A percentile compares a stretch with the other conserved stretches of the same genome.
Conservation (phyloP, 78 protist species). For the Planoprotostelium fungivorum region DNA sequence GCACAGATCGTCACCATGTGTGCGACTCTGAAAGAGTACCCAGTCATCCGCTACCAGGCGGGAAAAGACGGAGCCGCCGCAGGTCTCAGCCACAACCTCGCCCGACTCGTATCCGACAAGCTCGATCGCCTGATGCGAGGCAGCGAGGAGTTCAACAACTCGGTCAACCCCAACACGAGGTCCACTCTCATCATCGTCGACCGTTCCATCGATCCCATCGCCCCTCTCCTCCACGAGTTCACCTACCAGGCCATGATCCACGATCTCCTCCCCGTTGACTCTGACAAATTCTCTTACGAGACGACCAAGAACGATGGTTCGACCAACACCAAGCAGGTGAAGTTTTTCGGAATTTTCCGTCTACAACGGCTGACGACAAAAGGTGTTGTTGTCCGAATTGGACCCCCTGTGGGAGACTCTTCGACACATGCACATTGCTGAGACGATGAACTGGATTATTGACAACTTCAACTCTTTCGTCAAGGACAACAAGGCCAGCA, state of each 20-base stretch:
- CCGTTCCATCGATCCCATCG: slow-evolving; percentile 68
- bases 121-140: background rate
- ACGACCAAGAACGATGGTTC: slow-evolving; percentile 10
- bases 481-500: slow-evolving; percentile 31
- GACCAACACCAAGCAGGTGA: slow-evolving; percentile 29
- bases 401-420: slow-evolving; percentile 69
- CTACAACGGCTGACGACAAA: too few relatives aligned
- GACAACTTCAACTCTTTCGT: slow-evolving; percentile 58
- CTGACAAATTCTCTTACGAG: slow-evolving; percentile 48
- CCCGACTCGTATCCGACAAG: background rate
- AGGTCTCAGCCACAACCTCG: background rate
- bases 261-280: slow-evolving; percentile 61
- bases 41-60: slow-evolving; percentile 40
- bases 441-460: slow-evolving; percentile 37
- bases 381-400: slow-evolving; percentile 55
- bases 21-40: slow-evolving; percentile 52
- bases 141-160: slow-evolving; percentile 4
- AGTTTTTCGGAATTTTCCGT: too few relatives aligned
- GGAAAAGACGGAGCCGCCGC: background rate
- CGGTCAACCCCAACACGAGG: slow-evolving; percentile 4
- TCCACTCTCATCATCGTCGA: slow-evolving; percentile 61
- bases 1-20: slow-evolving; percentile 56
- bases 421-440: slow-evolving; percentile 78
- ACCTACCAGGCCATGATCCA: slow-evolving; percentile 85
- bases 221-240: slow-evolving; percentile 83